Percentiles rank a stretch among this genome's conserved stretches.
Evolutionary conservation across 1,284 basidiomycete genomes (phyloP).

Genomic region (Takashimella tepidaria): DNA sequence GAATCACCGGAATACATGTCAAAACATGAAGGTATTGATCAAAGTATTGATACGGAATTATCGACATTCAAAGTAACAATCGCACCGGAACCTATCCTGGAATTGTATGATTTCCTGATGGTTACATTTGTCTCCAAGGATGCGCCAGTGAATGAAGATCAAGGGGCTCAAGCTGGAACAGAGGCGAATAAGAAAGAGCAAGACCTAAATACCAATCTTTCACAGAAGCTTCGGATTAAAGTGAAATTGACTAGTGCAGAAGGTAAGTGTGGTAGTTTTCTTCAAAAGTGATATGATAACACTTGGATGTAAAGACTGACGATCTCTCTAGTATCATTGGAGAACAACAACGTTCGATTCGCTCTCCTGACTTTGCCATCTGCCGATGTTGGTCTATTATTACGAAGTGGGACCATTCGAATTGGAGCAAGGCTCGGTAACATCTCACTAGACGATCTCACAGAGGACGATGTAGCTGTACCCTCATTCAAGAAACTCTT

Average conservation of each 20-base stretch:
- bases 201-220: slow-evolving; percentile 7
- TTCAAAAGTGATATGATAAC: too few relatives aligned
- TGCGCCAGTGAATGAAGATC: slow-evolving; percentile 23
- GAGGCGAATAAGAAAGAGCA: slow-evolving; percentile 7
- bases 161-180: slow-evolving; percentile 17
- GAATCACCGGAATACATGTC: slow-evolving; percentile 82
- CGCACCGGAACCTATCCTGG: slow-evolving; percentile 85
- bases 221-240: slow-evolving; percentile 71
- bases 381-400: slow-evolving; percentile 76
- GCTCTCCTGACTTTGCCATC: slow-evolving; percentile 89
- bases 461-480: slow-evolving; percentile 57
- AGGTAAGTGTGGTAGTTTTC: slow-evolving; percentile 52
- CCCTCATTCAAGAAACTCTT: slow-evolving; percentile 74
- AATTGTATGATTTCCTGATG: slow-evolving; percentile 97
- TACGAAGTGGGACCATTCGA: slow-evolving; percentile 70
- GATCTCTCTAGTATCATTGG: slow-evolving; percentile 62
- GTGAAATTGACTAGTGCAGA: slow-evolving; percentile 84
- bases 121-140: slow-evolving; percentile 76
- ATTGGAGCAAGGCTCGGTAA: slow-evolving; percentile 82
- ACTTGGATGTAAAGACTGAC: not conserved
- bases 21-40: slow-evolving; percentile 80
- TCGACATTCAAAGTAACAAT: slow-evolving; percentile 90
- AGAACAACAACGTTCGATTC: slow-evolving; percentile 67
- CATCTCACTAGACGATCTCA: slow-evolving; percentile 78
- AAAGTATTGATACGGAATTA: slow-evolving; percentile 79